A percentile compares a stretch with the other conserved stretches of the same genome.
Evolutionary conservation across 106 monocot genomes (phyloP).

Genomic region (Platanthera guangdongensis): DNA sequence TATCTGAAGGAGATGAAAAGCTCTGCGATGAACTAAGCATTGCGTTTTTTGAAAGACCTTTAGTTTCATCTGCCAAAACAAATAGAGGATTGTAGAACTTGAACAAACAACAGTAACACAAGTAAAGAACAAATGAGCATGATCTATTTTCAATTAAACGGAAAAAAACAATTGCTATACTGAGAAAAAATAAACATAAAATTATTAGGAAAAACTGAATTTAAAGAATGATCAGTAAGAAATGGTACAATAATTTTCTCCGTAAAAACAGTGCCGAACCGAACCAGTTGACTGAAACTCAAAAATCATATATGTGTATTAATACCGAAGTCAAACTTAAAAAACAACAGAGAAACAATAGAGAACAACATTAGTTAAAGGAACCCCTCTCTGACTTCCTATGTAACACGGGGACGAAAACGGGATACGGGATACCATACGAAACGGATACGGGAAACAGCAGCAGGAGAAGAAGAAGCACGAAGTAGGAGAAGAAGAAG

Average conservation of each 20-base stretch:
- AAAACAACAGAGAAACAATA: not conserved
- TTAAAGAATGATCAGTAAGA: not conserved
- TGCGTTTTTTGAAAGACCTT: not conserved
- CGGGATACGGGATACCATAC: too few species aligned
- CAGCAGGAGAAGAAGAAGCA: too few species aligned
- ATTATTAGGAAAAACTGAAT: not conserved
- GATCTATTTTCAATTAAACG: not conserved
- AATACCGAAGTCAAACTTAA: not conserved
- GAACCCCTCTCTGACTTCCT: too few species aligned
- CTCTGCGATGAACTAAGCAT: not conserved
- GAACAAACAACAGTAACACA: not conserved
- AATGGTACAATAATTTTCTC: not conserved
- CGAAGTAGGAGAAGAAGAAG: too few species aligned
- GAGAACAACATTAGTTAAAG: not conserved
- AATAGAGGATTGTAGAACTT: not conserved
- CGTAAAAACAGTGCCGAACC: not conserved
- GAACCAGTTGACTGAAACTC: too few species aligned
- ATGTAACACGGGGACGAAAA: too few species aligned
- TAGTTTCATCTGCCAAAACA: not conserved
- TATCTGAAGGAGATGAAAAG: not conserved
- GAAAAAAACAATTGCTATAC: not conserved
- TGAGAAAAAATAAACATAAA: not conserved
- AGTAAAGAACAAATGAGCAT: not conserved
- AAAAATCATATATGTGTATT: not conserved
- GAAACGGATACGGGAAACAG: too few species aligned